A percentile compares a stretch with the other conserved stretches of the same genome.
phyloP scores from a whole-genome alignment of 495 filamentous ascomycete species.

The Penicillium longicatenatum region DNA sequence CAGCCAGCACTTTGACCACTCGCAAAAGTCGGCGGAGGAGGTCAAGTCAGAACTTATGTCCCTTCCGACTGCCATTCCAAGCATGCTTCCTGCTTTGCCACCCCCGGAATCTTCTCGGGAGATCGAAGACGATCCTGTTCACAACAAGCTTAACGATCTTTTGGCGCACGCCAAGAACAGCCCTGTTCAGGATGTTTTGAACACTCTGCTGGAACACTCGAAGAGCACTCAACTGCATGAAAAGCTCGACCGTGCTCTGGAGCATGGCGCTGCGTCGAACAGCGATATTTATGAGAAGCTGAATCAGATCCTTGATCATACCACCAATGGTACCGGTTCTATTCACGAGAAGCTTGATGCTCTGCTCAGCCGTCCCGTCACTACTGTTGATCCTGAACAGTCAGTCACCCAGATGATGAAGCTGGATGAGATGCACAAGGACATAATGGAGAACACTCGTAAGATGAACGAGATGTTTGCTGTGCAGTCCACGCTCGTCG shows the following conservation, averaged over 20 bases:
- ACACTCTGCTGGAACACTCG: constrained; percentile 69
- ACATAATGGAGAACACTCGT: constrained; percentile 82
- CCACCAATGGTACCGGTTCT: constrained; percentile 54
- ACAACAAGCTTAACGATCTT: constrained; percentile 84
- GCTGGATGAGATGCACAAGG: constrained; percentile 84
- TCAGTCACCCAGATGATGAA: constrained; percentile 66
- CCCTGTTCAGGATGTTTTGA: constrained; percentile 77
- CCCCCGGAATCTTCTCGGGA: constrained; percentile 56
- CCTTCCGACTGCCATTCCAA: constrained; percentile 52
- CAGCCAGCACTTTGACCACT: constrained; percentile 75
- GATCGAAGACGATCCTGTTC: constrained; percentile 66
- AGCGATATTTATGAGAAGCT: constrained; percentile 45
- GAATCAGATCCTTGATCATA: constrained; percentile 64
- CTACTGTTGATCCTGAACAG: constrained; percentile 39
- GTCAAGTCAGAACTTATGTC: constrained; percentile 54
- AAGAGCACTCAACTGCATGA: constrained; percentile 45
- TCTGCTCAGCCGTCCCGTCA: constrained; percentile 31
- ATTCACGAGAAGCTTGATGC: constrained; percentile 71
- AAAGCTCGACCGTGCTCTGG: constrained; percentile 60
- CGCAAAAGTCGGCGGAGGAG: constrained; percentile 53
- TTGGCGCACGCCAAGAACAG: constrained; percentile 58
- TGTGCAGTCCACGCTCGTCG: constrained; percentile 74
- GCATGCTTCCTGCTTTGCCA: constrained; percentile 49
- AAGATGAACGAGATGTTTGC: constrained; percentile 86
- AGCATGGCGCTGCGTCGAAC: constrained; percentile 49